phyloP scores from a whole-genome alignment of 164 flowering plant genomes.

The Vitis vinifera region ASM3070453v1 NC_081816.1:9413001-9413500 shows the following conservation, averaged over 20 bases:
- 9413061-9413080: too few species aligned
- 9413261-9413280: neutral
- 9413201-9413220: too few species aligned
- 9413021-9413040: too few species aligned
- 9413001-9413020: too few species aligned
- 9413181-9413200: too few species aligned
- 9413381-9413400: constrained; percentile 88
- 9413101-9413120: too few species aligned
- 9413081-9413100: too few species aligned
- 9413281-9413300: neutral
- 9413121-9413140: too few species aligned
- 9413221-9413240: too few species aligned
- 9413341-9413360: constrained; percentile 54
- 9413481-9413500: constrained; percentile 88
- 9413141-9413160: too few species aligned
- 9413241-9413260: neutral
- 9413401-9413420: constrained; percentile 88
- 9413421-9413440: constrained; percentile 73
- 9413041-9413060: too few species aligned
- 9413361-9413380: constrained; percentile 79
- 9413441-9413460: constrained; percentile 74
- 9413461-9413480: constrained; percentile 80
- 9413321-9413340: constrained; percentile 5
- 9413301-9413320: neutral
- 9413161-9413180: too few species aligned